phyloP scores from a whole-genome alignment of 2,329 filamentous ascomycete genomes.

The Teratosphaeria epicoccoides region DNA sequence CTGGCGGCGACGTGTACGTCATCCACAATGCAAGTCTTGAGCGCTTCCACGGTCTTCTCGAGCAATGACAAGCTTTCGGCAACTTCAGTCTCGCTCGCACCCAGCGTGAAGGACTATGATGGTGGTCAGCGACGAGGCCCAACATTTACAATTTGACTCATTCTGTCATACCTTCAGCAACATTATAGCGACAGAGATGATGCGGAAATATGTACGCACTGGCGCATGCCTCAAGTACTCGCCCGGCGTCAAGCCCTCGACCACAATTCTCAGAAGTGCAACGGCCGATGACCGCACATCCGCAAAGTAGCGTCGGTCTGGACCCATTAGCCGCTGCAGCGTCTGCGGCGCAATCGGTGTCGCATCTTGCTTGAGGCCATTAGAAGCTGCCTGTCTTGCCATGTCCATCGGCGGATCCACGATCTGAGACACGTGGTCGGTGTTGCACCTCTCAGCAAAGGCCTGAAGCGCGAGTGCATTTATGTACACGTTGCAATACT shows the following conservation, averaged over 20 bases:
- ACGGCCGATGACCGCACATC: slow-evolving; percentile 69
- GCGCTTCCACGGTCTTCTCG: slow-evolving; percentile 61
- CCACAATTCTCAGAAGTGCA: slow-evolving; percentile 65
- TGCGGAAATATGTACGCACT: slow-evolving; percentile 75
- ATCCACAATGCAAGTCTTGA: slow-evolving; percentile 70
- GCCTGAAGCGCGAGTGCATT: slow-evolving; percentile 91
- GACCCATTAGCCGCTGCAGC: slow-evolving; percentile 42
- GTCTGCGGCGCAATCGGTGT: slow-evolving; percentile 36
- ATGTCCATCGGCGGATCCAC: slow-evolving; percentile 20
- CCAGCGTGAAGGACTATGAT: slow-evolving; percentile 59
- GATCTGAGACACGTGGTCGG: slow-evolving; percentile 40
- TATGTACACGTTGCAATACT: slow-evolving; percentile 88
- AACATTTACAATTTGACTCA: neutral
- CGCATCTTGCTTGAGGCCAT: slow-evolving; percentile 28
- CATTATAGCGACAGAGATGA: slow-evolving; percentile 78
- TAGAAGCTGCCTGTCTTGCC: slow-evolving; percentile 21
- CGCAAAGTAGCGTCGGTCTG: slow-evolving; percentile 51
- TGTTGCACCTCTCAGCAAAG: slow-evolving; percentile 74
- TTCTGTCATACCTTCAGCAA: slow-evolving; percentile 49
- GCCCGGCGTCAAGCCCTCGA: slow-evolving; percentile 62
- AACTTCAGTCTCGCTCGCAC: slow-evolving; percentile 67
- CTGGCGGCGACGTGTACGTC: slow-evolving; percentile 77
- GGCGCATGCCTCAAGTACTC: slow-evolving; percentile 74
- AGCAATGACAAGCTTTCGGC: slow-evolving; percentile 64
- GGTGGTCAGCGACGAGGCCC: neutral